phyloP scores from a whole-genome alignment of 192 early-diverging fungal genomes.

The Powellomyces hirtus region DNA sequence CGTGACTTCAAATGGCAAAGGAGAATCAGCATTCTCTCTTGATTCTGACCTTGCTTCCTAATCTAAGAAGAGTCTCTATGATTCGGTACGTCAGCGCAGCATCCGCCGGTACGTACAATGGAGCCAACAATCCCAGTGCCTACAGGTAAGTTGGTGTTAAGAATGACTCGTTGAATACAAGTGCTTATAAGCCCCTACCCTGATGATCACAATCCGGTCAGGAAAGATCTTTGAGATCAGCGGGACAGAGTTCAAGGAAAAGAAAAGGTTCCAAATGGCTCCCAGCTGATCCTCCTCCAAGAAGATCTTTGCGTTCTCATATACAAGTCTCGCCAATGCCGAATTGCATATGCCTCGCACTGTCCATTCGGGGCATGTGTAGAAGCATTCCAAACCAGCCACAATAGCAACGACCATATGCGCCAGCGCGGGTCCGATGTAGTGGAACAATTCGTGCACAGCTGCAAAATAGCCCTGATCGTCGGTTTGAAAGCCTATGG shows the following conservation, averaged over 20 bases:
- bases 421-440: constrained; percentile 43
- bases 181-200: constrained; percentile 25
- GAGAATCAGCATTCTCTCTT: constrained; percentile 14
- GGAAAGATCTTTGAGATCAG: constrained; percentile 48
- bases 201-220: constrained; percentile 54
- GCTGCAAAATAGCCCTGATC: constrained; percentile 37
- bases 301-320: constrained; percentile 54
- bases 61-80: constrained; percentile 37
- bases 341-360: constrained; percentile 54
- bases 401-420: constrained; percentile 51
- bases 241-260: constrained; percentile 45
- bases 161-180: not conserved
- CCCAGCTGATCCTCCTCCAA: constrained; percentile 57
- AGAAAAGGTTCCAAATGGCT: constrained; percentile 61
- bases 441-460: constrained; percentile 49
- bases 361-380: constrained; percentile 47
- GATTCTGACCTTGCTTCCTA: constrained; percentile 45
- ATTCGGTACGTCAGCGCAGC: constrained; percentile 40
- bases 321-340: constrained; percentile 49
- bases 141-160: constrained; percentile 7
- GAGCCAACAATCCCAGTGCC: constrained; percentile 49
- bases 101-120: constrained; percentile 43
- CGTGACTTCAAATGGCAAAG: not conserved
- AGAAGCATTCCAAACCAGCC: constrained; percentile 59
- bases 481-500: constrained; percentile 35